Percentiles rank a stretch among this genome's conserved stretches.
phyloP scores from a whole-genome alignment of 1,139 yeast species.

The Candida sp. region DNA sequence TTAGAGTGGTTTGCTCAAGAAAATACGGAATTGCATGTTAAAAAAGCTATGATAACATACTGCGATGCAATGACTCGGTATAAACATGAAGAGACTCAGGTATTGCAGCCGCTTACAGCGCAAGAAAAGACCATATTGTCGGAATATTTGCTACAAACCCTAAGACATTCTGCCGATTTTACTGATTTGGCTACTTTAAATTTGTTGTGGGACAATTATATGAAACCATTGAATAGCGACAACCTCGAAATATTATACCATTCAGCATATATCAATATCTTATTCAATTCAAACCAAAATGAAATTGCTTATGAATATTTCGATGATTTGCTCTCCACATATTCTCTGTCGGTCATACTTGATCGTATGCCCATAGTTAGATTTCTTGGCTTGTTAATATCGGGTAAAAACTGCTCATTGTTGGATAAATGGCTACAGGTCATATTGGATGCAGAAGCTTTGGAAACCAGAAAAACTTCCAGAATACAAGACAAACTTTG shows the following conservation, averaged over 20 bases:
- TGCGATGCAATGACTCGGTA: conserved; percentile 11
- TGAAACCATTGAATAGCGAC: conserved; percentile 5
- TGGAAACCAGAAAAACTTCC: not conserved
- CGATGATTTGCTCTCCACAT: conserved; percentile 7
- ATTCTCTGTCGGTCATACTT: not conserved
- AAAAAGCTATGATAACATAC: conserved; percentile 9
- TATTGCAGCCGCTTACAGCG: conserved; percentile 8
- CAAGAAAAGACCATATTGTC: conserved; percentile 8
- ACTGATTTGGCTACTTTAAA: conserved; percentile 16
- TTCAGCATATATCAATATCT: conserved; percentile 19
- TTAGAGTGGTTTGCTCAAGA: not conserved
- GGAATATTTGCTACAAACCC: conserved; percentile 8
- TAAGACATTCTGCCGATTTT: conserved; percentile 12
- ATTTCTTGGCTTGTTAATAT: conserved; percentile 10
- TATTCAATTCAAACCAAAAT: conserved; percentile 22
- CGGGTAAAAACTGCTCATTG: conserved; percentile 17
- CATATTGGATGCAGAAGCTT: conserved; percentile 5
- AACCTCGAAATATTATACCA: conserved; percentile 16
- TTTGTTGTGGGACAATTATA: conserved; percentile 16
- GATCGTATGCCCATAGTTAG: conserved; percentile 13
- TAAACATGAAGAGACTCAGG: conserved; percentile 7
- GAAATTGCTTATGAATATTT: conserved; percentile 20
- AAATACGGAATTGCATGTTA: not conserved
- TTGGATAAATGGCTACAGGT: conserved; percentile 13
- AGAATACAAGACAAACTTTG: conserved; percentile 14